These are phyloP conservation scores for Globisporangium cederbergense DNA, from an alignment of 352 stramenopile species.

Conservation along the genomic window DNA sequence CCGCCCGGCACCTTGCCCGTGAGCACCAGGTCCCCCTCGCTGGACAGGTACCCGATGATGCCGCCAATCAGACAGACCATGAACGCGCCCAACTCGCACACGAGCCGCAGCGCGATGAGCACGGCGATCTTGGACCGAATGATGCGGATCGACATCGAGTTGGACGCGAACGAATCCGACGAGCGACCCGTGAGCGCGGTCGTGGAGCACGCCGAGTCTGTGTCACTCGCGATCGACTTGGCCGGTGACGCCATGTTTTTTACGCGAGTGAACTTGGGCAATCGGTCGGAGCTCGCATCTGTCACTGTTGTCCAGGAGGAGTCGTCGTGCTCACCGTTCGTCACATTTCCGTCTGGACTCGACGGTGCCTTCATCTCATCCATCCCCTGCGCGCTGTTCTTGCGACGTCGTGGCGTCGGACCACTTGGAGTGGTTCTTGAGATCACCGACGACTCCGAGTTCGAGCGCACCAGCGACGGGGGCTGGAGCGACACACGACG, in stretches of 20 bases:
- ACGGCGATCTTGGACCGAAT: constrained; percentile 44
- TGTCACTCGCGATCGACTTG: constrained; percentile 35
- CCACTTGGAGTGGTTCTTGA: constrained; percentile 4
- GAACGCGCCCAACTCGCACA: constrained; percentile 62
- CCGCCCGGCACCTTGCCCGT: constrained; percentile 70
- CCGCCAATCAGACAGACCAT: constrained; percentile 72
- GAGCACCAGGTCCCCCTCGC: constrained; percentile 51
- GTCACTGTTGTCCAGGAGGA: background rate
- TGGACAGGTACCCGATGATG: constrained; percentile 40
- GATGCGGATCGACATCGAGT: constrained; percentile 36
- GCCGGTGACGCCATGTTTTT: constrained; percentile 48
- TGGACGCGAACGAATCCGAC: constrained; percentile 26
- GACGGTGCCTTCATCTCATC: constrained; percentile 9
- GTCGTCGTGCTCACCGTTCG: background rate
- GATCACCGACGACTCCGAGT: constrained; percentile 19
- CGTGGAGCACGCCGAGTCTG: constrained; percentile 47
- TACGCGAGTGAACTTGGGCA: constrained; percentile 14
- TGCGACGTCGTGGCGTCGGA: constrained; percentile 12
- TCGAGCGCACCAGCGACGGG: constrained; percentile 17
- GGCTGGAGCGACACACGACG: constrained; percentile 5
- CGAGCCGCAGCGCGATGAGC: constrained; percentile 35
- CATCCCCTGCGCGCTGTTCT: background rate
- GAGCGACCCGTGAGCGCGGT: constrained; percentile 36
- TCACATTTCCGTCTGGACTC: background rate
- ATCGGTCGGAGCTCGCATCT: background rate